Evolutionary conservation across 495 filamentous ascomycete species (phyloP).

Genomic region (Aspergillus bertholletiae): DNA sequence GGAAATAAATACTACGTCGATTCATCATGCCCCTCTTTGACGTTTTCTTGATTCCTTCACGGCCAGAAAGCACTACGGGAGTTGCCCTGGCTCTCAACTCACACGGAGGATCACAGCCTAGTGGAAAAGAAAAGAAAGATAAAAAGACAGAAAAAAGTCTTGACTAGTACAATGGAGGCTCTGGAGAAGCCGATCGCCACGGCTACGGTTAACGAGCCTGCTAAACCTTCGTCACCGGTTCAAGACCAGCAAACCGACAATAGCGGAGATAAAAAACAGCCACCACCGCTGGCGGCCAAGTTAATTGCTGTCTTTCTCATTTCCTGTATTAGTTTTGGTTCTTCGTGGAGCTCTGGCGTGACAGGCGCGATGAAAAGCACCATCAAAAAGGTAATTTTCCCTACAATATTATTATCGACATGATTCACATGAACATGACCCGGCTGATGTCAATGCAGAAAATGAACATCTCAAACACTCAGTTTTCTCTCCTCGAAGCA

Average conservation of each 20-base stretch:
- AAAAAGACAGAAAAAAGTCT: not conserved
- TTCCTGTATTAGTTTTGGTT: conserved; percentile 42
- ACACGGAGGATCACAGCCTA: no score
- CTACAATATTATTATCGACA: not conserved
- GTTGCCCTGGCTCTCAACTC: not conserved
- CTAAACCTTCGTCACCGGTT: not conserved
- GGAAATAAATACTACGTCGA: not conserved
- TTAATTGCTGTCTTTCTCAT: conserved; percentile 34
- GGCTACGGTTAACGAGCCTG: not conserved
- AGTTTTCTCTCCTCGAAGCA: conserved; percentile 41
- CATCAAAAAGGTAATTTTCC: conserved; percentile 35
- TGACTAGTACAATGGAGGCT: not conserved
- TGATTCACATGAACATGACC: not conserved
- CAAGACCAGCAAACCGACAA: not conserved
- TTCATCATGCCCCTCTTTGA: not conserved
- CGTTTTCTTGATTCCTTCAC: not conserved
- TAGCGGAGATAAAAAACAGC: not conserved
- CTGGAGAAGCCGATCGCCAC: not conserved
- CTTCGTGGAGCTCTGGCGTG: conserved; percentile 39
- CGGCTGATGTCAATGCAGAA: conserved; percentile 13
- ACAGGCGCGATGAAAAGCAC: conserved; percentile 46
- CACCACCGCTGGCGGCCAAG: conserved; percentile 30
- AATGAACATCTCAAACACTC: conserved; percentile 39
- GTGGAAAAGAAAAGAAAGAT: no score
- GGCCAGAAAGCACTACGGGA: not conserved